Percentiles rank a stretch among this genome's conserved stretches.
These are phyloP conservation scores for Exserohilum rostratum DNA, from an alignment of 2,329 filamentous ascomycete genomes.

Conservation along the genomic window DNA sequence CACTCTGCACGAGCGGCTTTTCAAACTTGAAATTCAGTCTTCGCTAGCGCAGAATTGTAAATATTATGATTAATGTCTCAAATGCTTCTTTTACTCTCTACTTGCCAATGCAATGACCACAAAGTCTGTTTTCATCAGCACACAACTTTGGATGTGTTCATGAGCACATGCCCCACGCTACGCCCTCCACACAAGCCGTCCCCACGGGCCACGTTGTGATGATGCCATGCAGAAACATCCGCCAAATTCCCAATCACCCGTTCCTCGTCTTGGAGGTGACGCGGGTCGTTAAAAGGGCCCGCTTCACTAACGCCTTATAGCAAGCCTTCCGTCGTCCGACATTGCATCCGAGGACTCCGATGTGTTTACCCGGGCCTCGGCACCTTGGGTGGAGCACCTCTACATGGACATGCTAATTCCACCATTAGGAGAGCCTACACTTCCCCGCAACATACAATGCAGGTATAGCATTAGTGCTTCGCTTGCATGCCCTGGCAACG, in stretches of 20 bases:
- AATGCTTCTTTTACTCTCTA: not conserved
- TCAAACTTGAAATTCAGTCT: not conserved
- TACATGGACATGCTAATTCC: slow-evolving; percentile 14
- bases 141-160: not conserved
- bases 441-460: slow-evolving; percentile 5
- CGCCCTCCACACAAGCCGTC: not conserved
- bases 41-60: not conserved
- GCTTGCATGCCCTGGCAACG: slow-evolving; percentile 16
- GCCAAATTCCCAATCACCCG: slow-evolving; percentile 5
- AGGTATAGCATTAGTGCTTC: slow-evolving; percentile 17
- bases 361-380: slow-evolving; percentile 16
- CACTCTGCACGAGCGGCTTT: not conserved
- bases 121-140: not conserved
- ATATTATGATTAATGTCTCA: not conserved
- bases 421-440: slow-evolving; percentile 13
- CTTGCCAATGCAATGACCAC: not conserved
- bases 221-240: slow-evolving; percentile 1
- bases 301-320: slow-evolving; percentile 9
- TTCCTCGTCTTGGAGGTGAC: not conserved
- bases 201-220: not conserved
- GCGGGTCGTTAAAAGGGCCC: not conserved
- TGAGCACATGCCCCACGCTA: not conserved
- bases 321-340: slow-evolving; percentile 14
- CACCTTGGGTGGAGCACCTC: slow-evolving; percentile 9
- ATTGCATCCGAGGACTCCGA: not conserved